Evolutionary conservation across 805 yeast genomes (phyloP).

Genomic region (Starmerella apis): DNA sequence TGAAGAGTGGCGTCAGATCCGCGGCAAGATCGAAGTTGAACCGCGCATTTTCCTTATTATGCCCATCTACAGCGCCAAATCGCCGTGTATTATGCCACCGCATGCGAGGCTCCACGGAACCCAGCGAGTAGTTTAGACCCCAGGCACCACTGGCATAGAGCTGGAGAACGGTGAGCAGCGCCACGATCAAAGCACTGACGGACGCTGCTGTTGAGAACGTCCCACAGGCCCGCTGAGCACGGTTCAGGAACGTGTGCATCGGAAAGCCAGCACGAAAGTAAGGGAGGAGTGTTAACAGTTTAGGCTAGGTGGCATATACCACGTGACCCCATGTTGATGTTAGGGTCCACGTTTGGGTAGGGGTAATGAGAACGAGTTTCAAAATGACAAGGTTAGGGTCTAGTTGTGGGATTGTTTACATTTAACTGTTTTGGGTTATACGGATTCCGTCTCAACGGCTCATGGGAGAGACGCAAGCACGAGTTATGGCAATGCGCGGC

Average conservation of each 20-base stretch:
- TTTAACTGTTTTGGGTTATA: no score
- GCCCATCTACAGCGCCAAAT: conserved; percentile 56
- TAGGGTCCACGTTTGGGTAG: no score
- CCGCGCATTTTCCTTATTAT: conserved; percentile 66
- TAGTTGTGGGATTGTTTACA: neutral
- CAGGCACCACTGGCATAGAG: conserved; percentile 27
- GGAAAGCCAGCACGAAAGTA: neutral
- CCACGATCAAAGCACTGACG: conserved; percentile 28
- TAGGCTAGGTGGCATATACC: neutral
- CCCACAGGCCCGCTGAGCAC: conserved; percentile 31
- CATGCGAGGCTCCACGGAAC: conserved; percentile 20
- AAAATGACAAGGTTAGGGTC: neutral
- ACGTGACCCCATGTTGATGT: no score
- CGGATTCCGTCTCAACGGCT: no score
- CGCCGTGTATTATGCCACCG: conserved; percentile 34
- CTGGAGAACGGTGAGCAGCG: conserved; percentile 26
- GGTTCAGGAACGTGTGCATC: conserved; percentile 32
- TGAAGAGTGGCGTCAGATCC: conserved; percentile 72
- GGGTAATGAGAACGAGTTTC: neutral
- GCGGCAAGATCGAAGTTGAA: conserved; percentile 58
- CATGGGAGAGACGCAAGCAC: no score
- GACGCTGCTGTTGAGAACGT: conserved; percentile 29
- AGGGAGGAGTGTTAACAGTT: neutral
- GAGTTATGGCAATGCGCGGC: neutral
- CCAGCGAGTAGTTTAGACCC: conserved; percentile 17